These are phyloP conservation scores for Fusarium musae DNA, from an alignment of 2,329 filamentous ascomycete species.

Conservation along the genomic window DNA sequence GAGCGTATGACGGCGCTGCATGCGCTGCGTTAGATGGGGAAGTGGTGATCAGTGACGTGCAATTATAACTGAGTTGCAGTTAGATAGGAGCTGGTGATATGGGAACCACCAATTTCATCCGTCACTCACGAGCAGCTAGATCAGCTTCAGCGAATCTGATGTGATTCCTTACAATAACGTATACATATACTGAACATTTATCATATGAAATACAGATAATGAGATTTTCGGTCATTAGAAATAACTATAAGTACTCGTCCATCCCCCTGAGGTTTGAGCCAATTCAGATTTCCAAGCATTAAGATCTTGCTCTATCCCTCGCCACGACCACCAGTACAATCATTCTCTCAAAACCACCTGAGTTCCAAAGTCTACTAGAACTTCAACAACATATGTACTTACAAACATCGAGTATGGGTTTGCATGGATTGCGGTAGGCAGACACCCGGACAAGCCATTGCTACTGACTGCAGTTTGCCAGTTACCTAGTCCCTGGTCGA, in stretches of 20 bases:
- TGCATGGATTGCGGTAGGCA: background rate
- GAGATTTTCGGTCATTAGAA: rapidly evolving
- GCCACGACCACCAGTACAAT: background rate
- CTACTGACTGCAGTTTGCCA: background rate
- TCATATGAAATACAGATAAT: rapidly evolving
- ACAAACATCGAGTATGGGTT: background rate
- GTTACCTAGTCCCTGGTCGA: background rate
- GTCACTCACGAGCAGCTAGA: background rate
- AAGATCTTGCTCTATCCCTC: rapidly evolving
- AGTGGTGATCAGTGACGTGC: too few species aligned
- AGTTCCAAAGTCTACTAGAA: too few species aligned
- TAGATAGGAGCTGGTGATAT: too few species aligned
- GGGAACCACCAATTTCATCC: rapidly evolving
- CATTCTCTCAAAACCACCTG: too few species aligned
- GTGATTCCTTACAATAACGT: background rate
- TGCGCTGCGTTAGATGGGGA: too few species aligned
- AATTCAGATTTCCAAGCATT: too few species aligned
- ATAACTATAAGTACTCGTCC: background rate
- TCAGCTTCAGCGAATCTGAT: background rate
- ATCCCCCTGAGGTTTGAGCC: rapidly evolving
- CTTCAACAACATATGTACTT: background rate
- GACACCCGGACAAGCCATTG: background rate
- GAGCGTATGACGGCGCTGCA: background rate
- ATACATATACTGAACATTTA: rapidly evolving
- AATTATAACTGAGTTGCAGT: background rate